A percentile compares a stretch with the other conserved stretches of the same genome.
Conservation (phyloP, 352 stramenopile genomes). For the Globisporangium megalacanthum region DNA sequence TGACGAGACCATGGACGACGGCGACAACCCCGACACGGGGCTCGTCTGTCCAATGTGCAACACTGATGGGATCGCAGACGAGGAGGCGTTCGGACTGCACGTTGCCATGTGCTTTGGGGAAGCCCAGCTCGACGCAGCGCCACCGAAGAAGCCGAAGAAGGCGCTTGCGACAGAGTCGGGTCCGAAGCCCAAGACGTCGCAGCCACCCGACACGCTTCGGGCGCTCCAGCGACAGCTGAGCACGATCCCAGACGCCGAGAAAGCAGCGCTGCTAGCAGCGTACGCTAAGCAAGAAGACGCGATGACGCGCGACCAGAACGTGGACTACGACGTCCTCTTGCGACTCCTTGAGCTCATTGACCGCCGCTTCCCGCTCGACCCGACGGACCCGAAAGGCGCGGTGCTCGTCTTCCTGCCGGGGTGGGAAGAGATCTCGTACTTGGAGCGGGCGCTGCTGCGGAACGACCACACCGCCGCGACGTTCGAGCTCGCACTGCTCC, state of each 20-base stretch:
- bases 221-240: conserved; percentile 31
- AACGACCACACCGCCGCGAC: conserved; percentile 38
- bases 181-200: conserved; percentile 10
- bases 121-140: conserved; percentile 4
- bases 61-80: conserved; percentile 51
- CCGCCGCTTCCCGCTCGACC: conserved; percentile 44
- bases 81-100: conserved; percentile 86
- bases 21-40: conserved; percentile 11
- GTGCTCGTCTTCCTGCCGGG: conserved; percentile 81
- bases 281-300: conserved; percentile 64
- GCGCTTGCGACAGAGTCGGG: background rate
- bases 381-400: conserved; percentile 46
- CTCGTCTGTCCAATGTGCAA: conserved; percentile 85
- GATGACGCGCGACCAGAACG: conserved; percentile 48
- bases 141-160: conserved; percentile 7
- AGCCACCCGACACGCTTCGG: conserved; percentile 22
- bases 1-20: background rate
- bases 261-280: conserved; percentile 35
- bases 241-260: conserved; percentile 23
- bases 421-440: conserved; percentile 81
- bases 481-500: conserved; percentile 71
- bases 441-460: conserved; percentile 56
- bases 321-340: conserved; percentile 68
- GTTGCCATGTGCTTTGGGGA: conserved; percentile 78
- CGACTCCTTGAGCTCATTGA: conserved; percentile 59